Evolutionary conservation across 768 basidiomycete genomes (phyloP), one percentile per base, ranked within the genome.

Genomic region (Amanita exitialis): DNA sequence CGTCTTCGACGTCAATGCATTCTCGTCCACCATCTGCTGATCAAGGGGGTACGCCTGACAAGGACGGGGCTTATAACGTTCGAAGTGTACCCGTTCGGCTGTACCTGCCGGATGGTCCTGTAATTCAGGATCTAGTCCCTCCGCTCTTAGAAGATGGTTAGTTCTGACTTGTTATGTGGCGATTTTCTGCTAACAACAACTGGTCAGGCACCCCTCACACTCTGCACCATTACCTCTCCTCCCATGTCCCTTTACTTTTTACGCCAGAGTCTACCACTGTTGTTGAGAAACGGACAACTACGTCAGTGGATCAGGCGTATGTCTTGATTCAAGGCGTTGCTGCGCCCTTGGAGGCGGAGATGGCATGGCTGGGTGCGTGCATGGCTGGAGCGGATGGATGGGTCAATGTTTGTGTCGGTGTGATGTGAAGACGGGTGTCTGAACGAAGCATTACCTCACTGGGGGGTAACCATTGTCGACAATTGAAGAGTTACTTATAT

Each of bases 321-420:
- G 79, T 86, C 0, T 65, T 96, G 43, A 72, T 94, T 10, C 95
- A 97, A 62, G 95, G 96, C 10, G 82, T 97, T 16, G 66, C 76
- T 2, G 67, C 85, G 1, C 96, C 95, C 1, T 72, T 79, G 6
- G 92, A 96, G 27, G 76, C 91, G 5, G 95, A 98, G 61, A 74
- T 97, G 66, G 91, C 86, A 4, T 96, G 95, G 94, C 65, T 98
- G n/a, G 87, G 90, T 8, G 84, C 89, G 16, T 92, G 91, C 59
- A 70, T 97, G 66, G 80, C 85, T 10, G 93, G 92, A 6, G 90
- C 92, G 10, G 96, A 98, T 61, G 96, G 96, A 4, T 98, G 93
- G 93, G 75, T 95, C 25, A 87, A 89, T 62, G 74, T 97, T 48
- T 94, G 91, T 61, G 71, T 96, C 25, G 88, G 86, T 13, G 66